A percentile compares a stretch with the other conserved stretches of the same genome.
phyloP scores from a whole-genome alignment of 2,329 filamentous ascomycete genomes.

The Aspergillus tamarii region DNA sequence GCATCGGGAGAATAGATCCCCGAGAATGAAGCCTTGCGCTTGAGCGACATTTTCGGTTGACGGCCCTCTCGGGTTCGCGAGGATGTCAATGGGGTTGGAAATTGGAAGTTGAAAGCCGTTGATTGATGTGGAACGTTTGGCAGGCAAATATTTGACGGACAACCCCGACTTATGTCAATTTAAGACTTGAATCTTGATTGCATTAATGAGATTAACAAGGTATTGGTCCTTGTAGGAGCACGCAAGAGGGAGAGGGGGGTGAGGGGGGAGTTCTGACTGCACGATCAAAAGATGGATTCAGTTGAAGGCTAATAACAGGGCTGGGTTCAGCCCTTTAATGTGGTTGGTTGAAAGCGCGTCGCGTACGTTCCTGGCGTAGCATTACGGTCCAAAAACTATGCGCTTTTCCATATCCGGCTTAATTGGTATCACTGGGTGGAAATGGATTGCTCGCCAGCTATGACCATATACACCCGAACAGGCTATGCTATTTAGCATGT shows the following conservation, averaged over 20 bases:
- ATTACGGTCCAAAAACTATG: constrained; percentile 19
- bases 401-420: constrained; percentile 34
- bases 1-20: constrained; percentile 45
- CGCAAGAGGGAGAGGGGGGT: no score
- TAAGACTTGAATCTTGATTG: background rate
- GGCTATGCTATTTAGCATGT: background rate
- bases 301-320: constrained; percentile 8
- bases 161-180: background rate
- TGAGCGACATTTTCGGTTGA: constrained; percentile 54
- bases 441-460: background rate
- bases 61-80: background rate
- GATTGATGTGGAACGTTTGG: background rate
- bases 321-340: constrained; percentile 13
- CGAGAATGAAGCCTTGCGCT: constrained; percentile 62
- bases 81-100: background rate
- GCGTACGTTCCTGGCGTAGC: constrained; percentile 13
- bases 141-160: background rate
- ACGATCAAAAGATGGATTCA: background rate
- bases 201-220: background rate
- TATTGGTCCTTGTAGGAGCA: background rate
- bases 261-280: background rate
- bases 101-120: background rate
- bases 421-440: constrained; percentile 21
- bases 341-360: constrained; percentile 19
- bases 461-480: no score